Conservation (phyloP, 2,329 filamentous ascomycete species). For the Cyphellophora europaea region DNA sequence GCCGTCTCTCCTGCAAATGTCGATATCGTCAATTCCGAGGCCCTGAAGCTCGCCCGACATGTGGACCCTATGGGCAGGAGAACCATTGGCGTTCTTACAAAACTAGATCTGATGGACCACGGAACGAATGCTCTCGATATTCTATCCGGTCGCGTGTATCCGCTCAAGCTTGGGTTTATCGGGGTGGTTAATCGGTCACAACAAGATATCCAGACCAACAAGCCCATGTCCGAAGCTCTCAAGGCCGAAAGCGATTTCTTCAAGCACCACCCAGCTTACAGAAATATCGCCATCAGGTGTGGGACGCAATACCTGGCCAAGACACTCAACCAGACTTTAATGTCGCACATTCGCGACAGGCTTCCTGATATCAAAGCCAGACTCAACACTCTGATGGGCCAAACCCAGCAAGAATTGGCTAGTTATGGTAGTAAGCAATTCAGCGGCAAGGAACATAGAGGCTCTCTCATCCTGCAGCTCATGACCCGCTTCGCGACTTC, state of each 20-base stretch:
- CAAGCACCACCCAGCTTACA: conserved; percentile 90
- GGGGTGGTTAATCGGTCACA: conserved; percentile 97
- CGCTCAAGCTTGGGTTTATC: conserved; percentile 93
- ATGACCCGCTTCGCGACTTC: conserved; percentile 98
- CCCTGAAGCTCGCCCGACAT: conserved; percentile 90
- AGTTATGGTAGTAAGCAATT: conserved; percentile 98
- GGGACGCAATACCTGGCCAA: conserved; percentile 92
- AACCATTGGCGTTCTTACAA: conserved; percentile 94
- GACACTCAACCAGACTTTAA: conserved; percentile 87
- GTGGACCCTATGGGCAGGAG: conserved; percentile 89
- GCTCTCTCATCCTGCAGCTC: conserved; percentile 86
- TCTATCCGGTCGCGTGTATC: conserved; percentile 92
- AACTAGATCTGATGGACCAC: conserved; percentile 97
- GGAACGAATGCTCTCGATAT: conserved; percentile 97
- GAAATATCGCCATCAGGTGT: conserved; percentile 88
- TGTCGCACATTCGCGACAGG: conserved; percentile 91
- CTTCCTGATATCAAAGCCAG: conserved; percentile 96
- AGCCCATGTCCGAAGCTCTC: conserved; percentile 86
- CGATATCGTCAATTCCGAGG: conserved; percentile 96
- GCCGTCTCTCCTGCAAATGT: conserved; percentile 97
- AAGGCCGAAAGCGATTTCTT: conserved; percentile 91
- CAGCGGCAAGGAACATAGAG: conserved; percentile 90
- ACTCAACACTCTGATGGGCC: conserved; percentile 97
- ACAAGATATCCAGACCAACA: conserved; percentile 93
- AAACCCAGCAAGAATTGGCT: conserved; percentile 95